Evolutionary conservation across 805 yeast genomes (phyloP).

Genomic region (Naumovozyma castellii): DNA sequence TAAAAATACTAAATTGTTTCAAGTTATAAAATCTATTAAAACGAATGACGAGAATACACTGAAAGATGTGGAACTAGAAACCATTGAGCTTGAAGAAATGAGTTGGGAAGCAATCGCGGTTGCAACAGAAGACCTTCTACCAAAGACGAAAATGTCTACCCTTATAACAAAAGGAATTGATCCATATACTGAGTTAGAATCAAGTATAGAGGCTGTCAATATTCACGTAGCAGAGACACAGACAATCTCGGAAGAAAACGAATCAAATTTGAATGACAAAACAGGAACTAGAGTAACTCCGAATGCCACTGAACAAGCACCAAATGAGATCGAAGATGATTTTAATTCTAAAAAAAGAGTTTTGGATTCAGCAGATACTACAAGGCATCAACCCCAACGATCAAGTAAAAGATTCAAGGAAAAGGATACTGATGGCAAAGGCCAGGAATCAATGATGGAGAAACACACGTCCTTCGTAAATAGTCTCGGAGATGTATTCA

Average conservation of each 20-base stretch:
- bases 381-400: conserved; percentile 24
- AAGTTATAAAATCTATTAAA: conserved; percentile 29
- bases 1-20: not conserved
- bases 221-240: conserved; percentile 21
- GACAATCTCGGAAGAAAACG: conserved; percentile 1
- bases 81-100: conserved; percentile 15
- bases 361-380: not conserved
- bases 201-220: conserved; percentile 38
- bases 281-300: too few relatives aligned
- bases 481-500: conserved; percentile 9
- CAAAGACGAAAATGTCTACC: conserved; percentile 32
- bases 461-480: conserved; percentile 14
- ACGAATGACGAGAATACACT: conserved; percentile 31
- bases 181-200: conserved; percentile 42
- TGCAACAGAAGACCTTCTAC: conserved; percentile 22
- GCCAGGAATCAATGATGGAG: conserved; percentile 1
- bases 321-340: conserved; percentile 3
- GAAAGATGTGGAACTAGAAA: conserved; percentile 26
- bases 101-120: conserved; percentile 26
- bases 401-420: conserved; percentile 35
- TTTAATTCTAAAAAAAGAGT: not conserved
- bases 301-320: conserved; percentile 1
- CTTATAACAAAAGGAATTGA: conserved; percentile 36
- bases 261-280: conserved; percentile 7
- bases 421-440: conserved; percentile 5